Conservation (phyloP, 2,329 filamentous ascomycete species). For the Neofusicoccum parvum region DNA sequence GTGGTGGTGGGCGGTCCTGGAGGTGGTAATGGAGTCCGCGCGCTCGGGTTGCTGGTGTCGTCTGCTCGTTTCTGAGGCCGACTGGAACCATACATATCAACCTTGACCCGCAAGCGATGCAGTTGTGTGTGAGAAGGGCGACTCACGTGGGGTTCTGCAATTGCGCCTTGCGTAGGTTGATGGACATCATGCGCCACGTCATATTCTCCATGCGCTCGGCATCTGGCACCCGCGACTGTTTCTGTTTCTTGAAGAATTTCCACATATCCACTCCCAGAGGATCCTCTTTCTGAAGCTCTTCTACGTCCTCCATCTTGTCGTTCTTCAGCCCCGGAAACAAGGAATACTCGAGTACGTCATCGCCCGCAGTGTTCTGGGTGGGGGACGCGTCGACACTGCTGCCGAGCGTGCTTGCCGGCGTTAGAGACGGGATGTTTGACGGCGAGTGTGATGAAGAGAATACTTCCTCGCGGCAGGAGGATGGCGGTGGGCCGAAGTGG, state of each 20-base stretch:
- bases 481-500: slow-evolving; percentile 29
- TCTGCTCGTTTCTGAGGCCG: too few relatives aligned
- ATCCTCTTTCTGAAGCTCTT: slow-evolving; percentile 87
- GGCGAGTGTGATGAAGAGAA: slow-evolving; percentile 35
- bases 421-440: slow-evolving; percentile 47
- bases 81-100: too few relatives aligned
- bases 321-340: slow-evolving; percentile 33
- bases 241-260: slow-evolving; percentile 90
- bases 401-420: slow-evolving; percentile 45
- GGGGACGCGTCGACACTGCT: slow-evolving; percentile 55
- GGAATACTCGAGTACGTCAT: slow-evolving; percentile 41
- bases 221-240: slow-evolving; percentile 85
- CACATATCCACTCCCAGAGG: slow-evolving; percentile 90
- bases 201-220: slow-evolving; percentile 97
- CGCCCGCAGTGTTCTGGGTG: slow-evolving; percentile 49
- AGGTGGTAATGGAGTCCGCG: too few relatives aligned
- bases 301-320: slow-evolving; percentile 59
- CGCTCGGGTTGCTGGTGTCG: too few relatives aligned
- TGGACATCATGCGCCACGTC: slow-evolving; percentile 98
- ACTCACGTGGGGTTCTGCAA: background rate
- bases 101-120: too few relatives aligned
- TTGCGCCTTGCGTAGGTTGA: slow-evolving; percentile 61
- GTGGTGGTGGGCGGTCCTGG: background rate
- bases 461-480: background rate
- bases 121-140: background rate